Conservation (phyloP, 2,329 filamentous ascomycete genomes). For the Botrytis fabae region DNA sequence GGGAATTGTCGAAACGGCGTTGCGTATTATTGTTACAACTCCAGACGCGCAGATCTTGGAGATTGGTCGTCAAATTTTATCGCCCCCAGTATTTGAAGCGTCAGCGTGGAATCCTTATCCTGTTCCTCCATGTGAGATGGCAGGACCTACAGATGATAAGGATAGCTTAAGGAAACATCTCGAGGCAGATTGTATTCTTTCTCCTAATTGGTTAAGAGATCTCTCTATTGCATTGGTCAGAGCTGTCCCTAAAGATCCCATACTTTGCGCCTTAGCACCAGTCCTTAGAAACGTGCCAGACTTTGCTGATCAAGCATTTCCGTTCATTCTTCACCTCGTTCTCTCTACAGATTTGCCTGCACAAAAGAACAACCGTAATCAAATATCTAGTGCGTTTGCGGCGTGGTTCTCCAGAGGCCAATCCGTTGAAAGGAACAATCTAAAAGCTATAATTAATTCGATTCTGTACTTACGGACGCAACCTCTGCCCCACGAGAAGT, state of each 20-base stretch:
- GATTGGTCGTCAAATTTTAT: constrained; percentile 54
- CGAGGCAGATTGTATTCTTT: constrained; percentile 44
- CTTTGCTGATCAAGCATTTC: constrained; percentile 74
- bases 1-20: constrained; percentile 60
- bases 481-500: constrained; percentile 69
- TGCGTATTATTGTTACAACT: constrained; percentile 57
- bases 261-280: constrained; percentile 67
- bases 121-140: constrained; percentile 54
- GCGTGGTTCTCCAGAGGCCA: constrained; percentile 59
- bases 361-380: constrained; percentile 58
- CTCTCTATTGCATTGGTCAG: constrained; percentile 63
- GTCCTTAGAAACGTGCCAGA: constrained; percentile 65
- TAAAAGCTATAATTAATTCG: constrained; percentile 72
- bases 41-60: constrained; percentile 44
- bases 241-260: constrained; percentile 60
- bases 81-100: constrained; percentile 52
- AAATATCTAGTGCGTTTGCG: constrained; percentile 65
- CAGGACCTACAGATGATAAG: neutral
- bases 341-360: constrained; percentile 67
- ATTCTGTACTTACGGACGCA: constrained; percentile 89
- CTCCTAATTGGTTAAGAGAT: constrained; percentile 59
- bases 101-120: constrained; percentile 59
- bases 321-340: constrained; percentile 82
- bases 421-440: constrained; percentile 56
- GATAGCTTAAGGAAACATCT: constrained; percentile 22